A percentile compares a stretch with the other conserved stretches of the same genome.
These are phyloP conservation scores for Xanthoconium purpureum DNA, from an alignment of 768 basidiomycete genomes.

Conservation along the genomic window DNA sequence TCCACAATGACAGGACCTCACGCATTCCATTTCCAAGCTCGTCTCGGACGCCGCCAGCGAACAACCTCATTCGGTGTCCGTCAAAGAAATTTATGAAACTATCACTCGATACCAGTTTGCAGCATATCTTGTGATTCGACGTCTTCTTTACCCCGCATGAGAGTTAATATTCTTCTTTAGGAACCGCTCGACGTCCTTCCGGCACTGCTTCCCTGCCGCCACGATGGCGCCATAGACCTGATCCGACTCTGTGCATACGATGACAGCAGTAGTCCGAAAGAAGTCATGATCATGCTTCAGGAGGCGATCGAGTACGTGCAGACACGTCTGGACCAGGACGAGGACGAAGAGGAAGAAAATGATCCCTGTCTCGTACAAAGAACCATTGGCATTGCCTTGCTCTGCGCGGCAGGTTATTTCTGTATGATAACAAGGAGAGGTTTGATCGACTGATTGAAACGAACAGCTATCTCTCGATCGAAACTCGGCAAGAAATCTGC, in stretches of 20 bases:
- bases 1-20: conserved; percentile 16
- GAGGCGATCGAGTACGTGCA: conserved; percentile 37
- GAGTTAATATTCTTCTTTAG: conserved; percentile 19
- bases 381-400: conserved; percentile 11
- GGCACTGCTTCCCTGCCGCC: conserved; percentile 30
- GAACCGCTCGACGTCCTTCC: conserved; percentile 41
- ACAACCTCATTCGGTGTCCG: conserved; percentile 2
- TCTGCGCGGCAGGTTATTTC: conserved; percentile 24
- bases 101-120: conserved; percentile 13
- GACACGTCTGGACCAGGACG: conserved; percentile 10
- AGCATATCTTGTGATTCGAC: conserved; percentile 16
- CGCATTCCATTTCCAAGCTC: conserved; percentile 15
- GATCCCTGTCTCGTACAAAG: conserved; percentile 6
- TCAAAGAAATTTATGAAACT: conserved; percentile 18
- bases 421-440: not conserved
- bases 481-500: conserved; percentile 24
- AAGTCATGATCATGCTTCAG: conserved; percentile 40
- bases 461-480: conserved; percentile 25
- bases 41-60: conserved; percentile 16
- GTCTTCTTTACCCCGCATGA: not conserved
- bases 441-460: not conserved
- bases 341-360: conserved; percentile 18
- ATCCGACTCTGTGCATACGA: conserved; percentile 29
- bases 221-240: conserved; percentile 31
- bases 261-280: conserved; percentile 36